A percentile compares a stretch with the other conserved stretches of the same genome.
phyloP scores from a whole-genome alignment of 2,329 filamentous ascomycete species.

The Ustilaginoidea virens region DNA sequence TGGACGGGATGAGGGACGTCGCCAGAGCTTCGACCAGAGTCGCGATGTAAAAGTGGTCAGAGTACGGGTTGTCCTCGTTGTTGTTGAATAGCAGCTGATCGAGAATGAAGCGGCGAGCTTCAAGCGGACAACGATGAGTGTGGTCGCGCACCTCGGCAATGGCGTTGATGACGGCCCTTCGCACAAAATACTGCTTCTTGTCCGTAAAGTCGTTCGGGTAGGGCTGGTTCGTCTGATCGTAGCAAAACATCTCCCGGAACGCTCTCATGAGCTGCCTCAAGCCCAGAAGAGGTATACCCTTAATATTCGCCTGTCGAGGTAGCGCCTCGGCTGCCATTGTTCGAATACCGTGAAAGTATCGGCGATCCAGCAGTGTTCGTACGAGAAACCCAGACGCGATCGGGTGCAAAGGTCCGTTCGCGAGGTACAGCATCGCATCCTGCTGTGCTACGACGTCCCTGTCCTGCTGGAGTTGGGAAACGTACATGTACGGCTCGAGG shows the following conservation, averaged over 20 bases:
- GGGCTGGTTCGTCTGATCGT: conserved; percentile 62
- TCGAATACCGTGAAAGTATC: conserved; percentile 90
- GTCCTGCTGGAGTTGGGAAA: conserved; percentile 93
- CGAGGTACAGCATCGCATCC: conserved; percentile 62
- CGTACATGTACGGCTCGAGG: conserved; percentile 93
- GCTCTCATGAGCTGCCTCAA: conserved; percentile 71
- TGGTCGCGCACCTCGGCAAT: conserved; percentile 66
- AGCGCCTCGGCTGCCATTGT: conserved; percentile 70
- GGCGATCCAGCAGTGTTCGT: conserved; percentile 75
- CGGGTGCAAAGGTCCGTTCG: conserved; percentile 50
- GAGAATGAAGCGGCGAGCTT: conserved; percentile 70
- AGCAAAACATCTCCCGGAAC: conserved; percentile 80
- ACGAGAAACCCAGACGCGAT: conserved; percentile 81
- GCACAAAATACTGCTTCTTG: conserved; percentile 69
- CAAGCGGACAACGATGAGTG: conserved; percentile 57
- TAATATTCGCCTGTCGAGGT: conserved; percentile 54
- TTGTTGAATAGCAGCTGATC: conserved; percentile 90
- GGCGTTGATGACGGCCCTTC: conserved; percentile 67
- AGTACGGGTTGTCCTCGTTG: conserved; percentile 77
- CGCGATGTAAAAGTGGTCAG: conserved; percentile 80
- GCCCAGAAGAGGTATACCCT: conserved; percentile 58
- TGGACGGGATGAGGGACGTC: conserved; percentile 37
- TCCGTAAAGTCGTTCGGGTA: conserved; percentile 85
- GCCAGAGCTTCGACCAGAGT: conserved; percentile 53
- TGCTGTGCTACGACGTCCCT: conserved; percentile 85